Evolutionary conservation across 768 basidiomycete genomes (phyloP), one percentile per base, ranked within the genome.

Genomic region (Amanita thiersii): DNA sequence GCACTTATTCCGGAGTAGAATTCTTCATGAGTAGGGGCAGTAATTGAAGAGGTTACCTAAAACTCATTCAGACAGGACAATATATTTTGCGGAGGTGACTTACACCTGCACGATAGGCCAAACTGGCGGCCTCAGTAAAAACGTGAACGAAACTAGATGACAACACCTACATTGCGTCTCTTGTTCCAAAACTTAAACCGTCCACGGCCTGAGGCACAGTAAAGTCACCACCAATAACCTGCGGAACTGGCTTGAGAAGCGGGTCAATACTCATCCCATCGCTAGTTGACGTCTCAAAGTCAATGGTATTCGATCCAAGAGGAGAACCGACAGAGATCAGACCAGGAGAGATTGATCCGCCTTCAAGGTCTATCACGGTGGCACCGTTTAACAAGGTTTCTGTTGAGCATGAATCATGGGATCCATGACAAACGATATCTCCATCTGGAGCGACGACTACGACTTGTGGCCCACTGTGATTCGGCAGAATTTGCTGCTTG

Each of bases 31-130:
- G 61, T 65, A 1, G 85, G 87, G 9, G 77, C 70, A 0, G 77
- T 72, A 44, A 90, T 70, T 9, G 69, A 82, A 15, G 71, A 69
- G 2, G 84, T 86, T 8, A 69, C 65, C 66, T 68, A 40, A 25
- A 31, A 12, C 11, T 9, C 20, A 18, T n/a, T 35, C 4, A 47
- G 33, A 14, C 32, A 25, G 33, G 4, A 25, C 14, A 14, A 10
- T 35, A n/a, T 11, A 34, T 21, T 41, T 3, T 20, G 23, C 37
- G 15, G 31, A n/a, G 37, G 15, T 20, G 7, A 42, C 58, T 49
- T 47, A 88, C 85, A 1, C 86, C 86, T 15, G 71, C 64, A 23
- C 76, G 74, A 55, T 82, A 81, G 1, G 83, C 83, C 19, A 83
- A 61, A 23, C 84, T 85, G 46, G 19, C 25, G 19, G 19, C 28